phyloP scores from a whole-genome alignment of 306 rosid genomes.

The Ceratonia siliqua region DNA sequence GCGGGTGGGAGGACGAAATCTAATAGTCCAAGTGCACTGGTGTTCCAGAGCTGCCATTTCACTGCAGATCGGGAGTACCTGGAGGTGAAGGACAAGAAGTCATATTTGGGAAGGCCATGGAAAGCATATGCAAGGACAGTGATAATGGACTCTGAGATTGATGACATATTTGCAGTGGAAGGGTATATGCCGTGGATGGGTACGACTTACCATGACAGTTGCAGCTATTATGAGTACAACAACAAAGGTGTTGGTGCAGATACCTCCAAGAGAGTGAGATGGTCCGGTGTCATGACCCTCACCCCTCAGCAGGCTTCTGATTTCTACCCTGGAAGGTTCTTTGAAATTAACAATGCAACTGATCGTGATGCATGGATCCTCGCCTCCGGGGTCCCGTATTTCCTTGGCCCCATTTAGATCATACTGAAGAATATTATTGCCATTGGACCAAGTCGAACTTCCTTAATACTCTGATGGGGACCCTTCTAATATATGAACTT shows the following conservation, averaged over 20 bases:
- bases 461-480: neutral
- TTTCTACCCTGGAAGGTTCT: conserved; percentile 44
- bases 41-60: conserved; percentile 61
- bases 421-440: neutral
- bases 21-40: conserved; percentile 34
- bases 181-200: conserved; percentile 71
- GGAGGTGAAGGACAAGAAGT: conserved; percentile 3
- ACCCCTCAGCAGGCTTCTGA: conserved; percentile 9
- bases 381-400: conserved; percentile 22
- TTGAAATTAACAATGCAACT: neutral
- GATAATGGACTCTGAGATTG: conserved; percentile 55
- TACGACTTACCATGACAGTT: conserved; percentile 18
- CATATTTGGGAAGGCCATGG: conserved; percentile 77
- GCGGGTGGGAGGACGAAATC: conserved; percentile 58
- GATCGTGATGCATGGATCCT: conserved; percentile 57
- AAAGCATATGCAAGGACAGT: conserved; percentile 56
- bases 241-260: conserved; percentile 59
- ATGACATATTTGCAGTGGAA: conserved; percentile 38
- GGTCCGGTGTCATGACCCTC: conserved; percentile 53
- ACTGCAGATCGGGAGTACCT: conserved; percentile 39
- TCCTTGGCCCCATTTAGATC: conserved; percentile 3
- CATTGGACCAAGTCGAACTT: neutral
- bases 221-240: conserved; percentile 48
- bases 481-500: too few relatives aligned
- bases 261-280: conserved; percentile 38